Base-by-base conservation (phyloP, 257 asterid species). In the Jaltomata sinuosa region DNA sequence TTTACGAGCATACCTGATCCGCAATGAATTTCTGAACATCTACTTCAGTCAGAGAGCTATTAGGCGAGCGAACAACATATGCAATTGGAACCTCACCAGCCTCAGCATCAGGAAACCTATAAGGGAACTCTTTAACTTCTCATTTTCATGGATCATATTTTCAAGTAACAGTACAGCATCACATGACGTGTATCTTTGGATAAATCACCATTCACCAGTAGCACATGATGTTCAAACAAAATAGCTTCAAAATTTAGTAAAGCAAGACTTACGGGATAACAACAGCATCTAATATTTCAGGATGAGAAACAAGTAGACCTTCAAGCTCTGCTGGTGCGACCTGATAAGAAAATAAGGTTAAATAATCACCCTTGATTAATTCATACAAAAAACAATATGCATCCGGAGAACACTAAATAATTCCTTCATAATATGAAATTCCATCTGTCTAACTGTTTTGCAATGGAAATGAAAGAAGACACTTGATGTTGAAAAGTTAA, bases 291-390 rank as follows among this genome's bases (percentile, higher is more conserved):
- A 89, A 71, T 87, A 97, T 97, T 92, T 94, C 95, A 5, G 96
- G 96, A 87, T 97, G 98, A 83, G 98, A 93, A 86, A 97, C 89
- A 32, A 97, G 98, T 83, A 97, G 89, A 67, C 97, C 99, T 89
- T 97, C 99, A 29, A 97, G 98, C 91, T 97, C 99, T 1, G 99
- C 99, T 68, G 99, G 99, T 85, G 99, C 98, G 79, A 97, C 97
- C 99, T 97, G 89, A 79, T 49, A 87, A 82, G 64, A 53, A 61
- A 32, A 10, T 61, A 67, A 61, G 11, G 47, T 67, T 31, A 31
- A 61, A 45, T 11, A 4, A 80, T 52, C 31, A 10, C 22, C 49
- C 18, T 81, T 29, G 53, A 45, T 42, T 81, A 25, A 67, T 34
- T 83, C 38, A 54, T n/a, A 34, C 49, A 40, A 49, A 52, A 49